Base-by-base conservation (phyloP, 2,329 filamentous ascomycete species). In the Nannizzia gypsea region DNA sequence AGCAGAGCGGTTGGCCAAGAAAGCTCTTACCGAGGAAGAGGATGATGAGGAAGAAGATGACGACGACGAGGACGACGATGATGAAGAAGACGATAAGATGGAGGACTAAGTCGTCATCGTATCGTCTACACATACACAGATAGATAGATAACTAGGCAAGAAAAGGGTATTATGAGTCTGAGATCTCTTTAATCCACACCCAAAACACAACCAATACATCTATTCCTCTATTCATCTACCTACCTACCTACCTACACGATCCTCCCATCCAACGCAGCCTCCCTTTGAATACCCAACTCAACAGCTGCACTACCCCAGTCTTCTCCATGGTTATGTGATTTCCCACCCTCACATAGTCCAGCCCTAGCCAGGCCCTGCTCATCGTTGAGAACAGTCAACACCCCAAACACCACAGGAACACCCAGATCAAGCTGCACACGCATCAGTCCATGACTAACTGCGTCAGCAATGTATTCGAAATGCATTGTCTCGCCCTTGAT, bases 401-500 rank as follows among this genome's bases (percentile, higher is more conserved):
- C 79, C 13, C 93, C 92, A 73, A 97, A 96, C 61, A 97, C 83
- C 62, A 99, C 87, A 34, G 93, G 93, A 57, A 95, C 83, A 50
- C 89, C 88, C 8, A 84, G 85, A 72, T 99, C 92, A 59, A 97
- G 80, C 74, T 95, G 90, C 61, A 97, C 85, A 64, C 89, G 85
- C 93, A 99, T 99, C 63, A 99, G 80, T 5, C 90, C 93, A 63
- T 96, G 89, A 61, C 85, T 90, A 5, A 95, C 90, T 44, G 89
- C 84, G 65, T 97, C 93, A 46, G 91, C 83, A 68, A 99, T 99
- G 77, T 99, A 97, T 77, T 99, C 93, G 70, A 99, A 99, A 77
- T 99, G 93, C 90, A 96, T 96, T 5, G 93, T 97, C 76, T 95
- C 89, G 72, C 93, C 93, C 79, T 99, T 99, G 78, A 99, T 96